Conservation (phyloP, 2,329 filamentous ascomycete genomes). For the Hypoxylon sp. region DNA sequence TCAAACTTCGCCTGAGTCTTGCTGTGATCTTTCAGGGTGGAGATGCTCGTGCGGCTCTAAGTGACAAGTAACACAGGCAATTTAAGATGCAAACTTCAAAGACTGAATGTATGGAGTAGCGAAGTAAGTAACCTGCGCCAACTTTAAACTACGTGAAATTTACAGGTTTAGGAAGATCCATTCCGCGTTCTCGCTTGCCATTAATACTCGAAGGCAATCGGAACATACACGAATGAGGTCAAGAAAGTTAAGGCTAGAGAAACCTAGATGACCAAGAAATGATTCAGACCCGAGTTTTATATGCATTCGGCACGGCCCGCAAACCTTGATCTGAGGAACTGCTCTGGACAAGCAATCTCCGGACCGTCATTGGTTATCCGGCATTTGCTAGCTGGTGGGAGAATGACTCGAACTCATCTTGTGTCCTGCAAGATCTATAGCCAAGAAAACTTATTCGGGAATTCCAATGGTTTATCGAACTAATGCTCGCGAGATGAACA, state of each 20-base stretch:
- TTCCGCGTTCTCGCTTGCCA: too few relatives aligned
- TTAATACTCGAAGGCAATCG: too few relatives aligned
- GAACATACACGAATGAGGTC: neutral
- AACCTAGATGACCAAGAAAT: neutral
- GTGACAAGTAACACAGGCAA: too few relatives aligned
- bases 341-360: neutral
- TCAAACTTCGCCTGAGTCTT: too few relatives aligned
- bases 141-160: too few relatives aligned
- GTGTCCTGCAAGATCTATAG: constrained; percentile 13
- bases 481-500: constrained; percentile 8
- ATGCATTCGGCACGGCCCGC: constrained; percentile 27
- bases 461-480: constrained; percentile 4
- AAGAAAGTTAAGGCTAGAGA: neutral
- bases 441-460: neutral
- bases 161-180: too few relatives aligned
- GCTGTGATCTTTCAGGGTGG: too few relatives aligned
- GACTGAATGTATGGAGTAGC: too few relatives aligned
- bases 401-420: constrained; percentile 7
- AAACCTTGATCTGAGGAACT: constrained; percentile 17
- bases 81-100: too few relatives aligned
- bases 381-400: neutral
- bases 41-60: too few relatives aligned
- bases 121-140: too few relatives aligned
- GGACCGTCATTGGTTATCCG: constrained; percentile 19
- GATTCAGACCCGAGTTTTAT: constrained; percentile 3